Conservation (phyloP, 352 stramenopile species). For the Phytopythium delawarense region DNA sequence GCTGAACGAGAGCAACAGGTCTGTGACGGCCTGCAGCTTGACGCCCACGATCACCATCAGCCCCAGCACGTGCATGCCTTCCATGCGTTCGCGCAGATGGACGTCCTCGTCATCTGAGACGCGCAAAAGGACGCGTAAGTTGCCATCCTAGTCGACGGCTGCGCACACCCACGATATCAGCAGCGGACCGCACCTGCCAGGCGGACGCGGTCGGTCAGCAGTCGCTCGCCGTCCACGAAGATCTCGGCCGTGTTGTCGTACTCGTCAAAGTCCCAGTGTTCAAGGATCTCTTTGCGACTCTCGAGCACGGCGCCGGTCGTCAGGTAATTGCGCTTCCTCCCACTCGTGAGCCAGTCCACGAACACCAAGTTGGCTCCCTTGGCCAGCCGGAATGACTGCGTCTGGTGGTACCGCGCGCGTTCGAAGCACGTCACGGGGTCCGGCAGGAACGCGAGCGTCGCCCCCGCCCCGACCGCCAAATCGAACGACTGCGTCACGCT, state of each 20-base stretch:
- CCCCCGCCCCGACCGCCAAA: constrained; percentile 40
- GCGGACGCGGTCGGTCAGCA: constrained; percentile 68
- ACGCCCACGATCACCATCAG: constrained; percentile 61
- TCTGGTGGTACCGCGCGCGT: constrained; percentile 59
- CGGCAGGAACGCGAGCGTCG: constrained; percentile 70
- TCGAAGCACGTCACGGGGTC: constrained; percentile 84
- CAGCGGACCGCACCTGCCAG: constrained; percentile 35
- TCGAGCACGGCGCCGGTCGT: constrained; percentile 50
- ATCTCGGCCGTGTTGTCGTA: constrained; percentile 69
- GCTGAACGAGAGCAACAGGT: constrained; percentile 56
- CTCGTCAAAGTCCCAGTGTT: constrained; percentile 78
- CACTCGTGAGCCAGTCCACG: constrained; percentile 83
- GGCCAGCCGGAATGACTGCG: constrained; percentile 53
- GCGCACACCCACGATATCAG: neutral
- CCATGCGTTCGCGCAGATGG: constrained; percentile 68
- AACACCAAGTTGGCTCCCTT: constrained; percentile 60
- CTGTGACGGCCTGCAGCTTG: constrained; percentile 46
- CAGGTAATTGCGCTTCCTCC: constrained; percentile 78
- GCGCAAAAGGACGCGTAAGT: neutral
- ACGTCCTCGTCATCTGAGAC: constrained; percentile 59
- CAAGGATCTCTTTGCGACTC: constrained; percentile 58
- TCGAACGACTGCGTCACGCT: constrained; percentile 53
- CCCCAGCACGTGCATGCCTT: constrained; percentile 67
- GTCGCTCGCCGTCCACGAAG: constrained; percentile 38
- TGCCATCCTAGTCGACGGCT: neutral